Evolutionary conservation across 2,329 filamentous ascomycete genomes (phyloP).

Genomic region (Aspergillus neoniger): DNA sequence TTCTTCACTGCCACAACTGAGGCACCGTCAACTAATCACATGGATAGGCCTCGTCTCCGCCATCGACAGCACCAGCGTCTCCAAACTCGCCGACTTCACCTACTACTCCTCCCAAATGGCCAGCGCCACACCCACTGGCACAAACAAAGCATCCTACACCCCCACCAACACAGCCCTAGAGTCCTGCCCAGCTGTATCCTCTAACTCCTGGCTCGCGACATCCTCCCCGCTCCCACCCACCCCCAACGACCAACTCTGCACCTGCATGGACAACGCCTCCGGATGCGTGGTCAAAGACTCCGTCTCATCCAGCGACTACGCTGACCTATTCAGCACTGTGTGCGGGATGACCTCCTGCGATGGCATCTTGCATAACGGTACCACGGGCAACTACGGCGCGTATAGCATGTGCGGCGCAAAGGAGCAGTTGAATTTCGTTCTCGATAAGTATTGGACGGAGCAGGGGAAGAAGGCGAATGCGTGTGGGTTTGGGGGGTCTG

Average conservation of each 20-base stretch:
- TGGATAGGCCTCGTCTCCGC: conserved; percentile 47
- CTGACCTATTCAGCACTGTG: conserved; percentile 62
- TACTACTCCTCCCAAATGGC: conserved; percentile 69
- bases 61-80: conserved; percentile 65
- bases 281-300: conserved; percentile 64
- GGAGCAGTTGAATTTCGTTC: conserved; percentile 47
- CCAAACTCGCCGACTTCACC: conserved; percentile 71
- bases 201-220: conserved; percentile 66
- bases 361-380: conserved; percentile 43
- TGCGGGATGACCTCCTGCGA: conserved; percentile 45
- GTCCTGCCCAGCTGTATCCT: conserved; percentile 65
- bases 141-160: conserved; percentile 66
- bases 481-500: conserved; percentile 47
- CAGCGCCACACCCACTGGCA: conserved; percentile 64
- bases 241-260: conserved; percentile 74
- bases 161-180: conserved; percentile 69
- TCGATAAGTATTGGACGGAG: conserved; percentile 48
- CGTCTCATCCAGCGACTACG: conserved; percentile 24
- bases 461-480: conserved; percentile 41
- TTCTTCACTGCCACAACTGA: no score
- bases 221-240: conserved; percentile 69
- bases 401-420: conserved; percentile 49
- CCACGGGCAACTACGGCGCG: conserved; percentile 46
- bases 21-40: not conserved
- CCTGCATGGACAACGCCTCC: conserved; percentile 76